Conservation (phyloP, 2,329 filamentous ascomycete genomes). For the Aspergillus sp. region DNA sequence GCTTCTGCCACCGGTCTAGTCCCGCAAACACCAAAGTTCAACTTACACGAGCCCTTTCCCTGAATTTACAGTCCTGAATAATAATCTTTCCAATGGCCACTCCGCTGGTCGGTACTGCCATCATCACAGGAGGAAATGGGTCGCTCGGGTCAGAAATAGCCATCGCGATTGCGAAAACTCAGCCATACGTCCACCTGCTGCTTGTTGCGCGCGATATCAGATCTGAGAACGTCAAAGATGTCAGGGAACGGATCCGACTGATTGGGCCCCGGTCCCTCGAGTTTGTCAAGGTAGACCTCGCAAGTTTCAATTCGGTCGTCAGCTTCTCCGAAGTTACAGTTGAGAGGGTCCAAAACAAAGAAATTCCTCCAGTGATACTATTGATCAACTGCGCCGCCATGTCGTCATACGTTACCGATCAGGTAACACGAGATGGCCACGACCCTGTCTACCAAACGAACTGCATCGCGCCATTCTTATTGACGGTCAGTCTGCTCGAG, state of each 20-base stretch:
- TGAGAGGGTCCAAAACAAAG: constrained; percentile 31
- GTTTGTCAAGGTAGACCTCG: constrained; percentile 31
- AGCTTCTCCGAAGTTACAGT: constrained; percentile 34
- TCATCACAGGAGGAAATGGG: constrained; percentile 39
- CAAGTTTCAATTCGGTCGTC: constrained; percentile 32
- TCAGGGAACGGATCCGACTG: constrained; percentile 30
- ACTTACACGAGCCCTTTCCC: neutral
- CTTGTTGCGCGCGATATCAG: constrained; percentile 32
- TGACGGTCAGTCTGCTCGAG: constrained; percentile 37
- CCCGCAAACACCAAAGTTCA: neutral
- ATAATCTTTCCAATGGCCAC: constrained; percentile 27
- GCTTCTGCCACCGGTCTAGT: neutral
- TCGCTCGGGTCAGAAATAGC: constrained; percentile 37
- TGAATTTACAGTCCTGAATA: neutral
- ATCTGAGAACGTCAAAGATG: constrained; percentile 28
- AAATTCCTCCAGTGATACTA: constrained; percentile 36
- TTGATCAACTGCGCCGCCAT: constrained; percentile 36
- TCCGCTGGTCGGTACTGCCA: constrained; percentile 36
- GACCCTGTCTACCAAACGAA: constrained; percentile 40
- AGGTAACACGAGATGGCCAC: constrained; percentile 32
- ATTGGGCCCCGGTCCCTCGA: constrained; percentile 37
- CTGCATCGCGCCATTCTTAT: constrained; percentile 37
- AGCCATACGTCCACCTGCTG: constrained; percentile 37
- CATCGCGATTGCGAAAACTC: constrained; percentile 35
- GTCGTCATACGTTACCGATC: constrained; percentile 33